These are phyloP conservation scores for Colletotrichum abscissum DNA, from an alignment of 2,329 filamentous ascomycete genomes.

Conservation along the genomic window DNA sequence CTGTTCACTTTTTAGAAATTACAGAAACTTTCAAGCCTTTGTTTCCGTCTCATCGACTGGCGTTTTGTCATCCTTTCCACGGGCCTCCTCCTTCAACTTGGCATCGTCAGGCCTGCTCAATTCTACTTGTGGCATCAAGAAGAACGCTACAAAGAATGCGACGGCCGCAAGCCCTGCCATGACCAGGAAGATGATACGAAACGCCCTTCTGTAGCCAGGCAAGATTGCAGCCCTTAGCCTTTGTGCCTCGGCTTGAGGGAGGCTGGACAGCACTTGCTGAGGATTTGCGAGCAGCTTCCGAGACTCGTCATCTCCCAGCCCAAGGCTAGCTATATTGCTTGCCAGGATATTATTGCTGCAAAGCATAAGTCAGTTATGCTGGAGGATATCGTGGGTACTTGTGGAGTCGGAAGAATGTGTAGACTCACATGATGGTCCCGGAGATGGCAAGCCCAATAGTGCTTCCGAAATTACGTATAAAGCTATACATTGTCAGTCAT, in stretches of 20 bases:
- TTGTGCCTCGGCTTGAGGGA: constrained; percentile 44
- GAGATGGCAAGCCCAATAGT: constrained; percentile 53
- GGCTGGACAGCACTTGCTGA: constrained; percentile 43
- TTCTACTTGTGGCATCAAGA: constrained; percentile 53
- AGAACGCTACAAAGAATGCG: constrained; percentile 50
- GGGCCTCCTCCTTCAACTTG: constrained; percentile 49
- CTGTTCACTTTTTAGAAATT: neutral
- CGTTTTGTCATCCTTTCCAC: constrained; percentile 21
- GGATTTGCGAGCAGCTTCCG: constrained; percentile 48
- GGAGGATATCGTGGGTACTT: neutral
- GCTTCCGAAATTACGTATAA: constrained; percentile 52
- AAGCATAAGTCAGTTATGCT: neutral
- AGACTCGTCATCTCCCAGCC: constrained; percentile 37
- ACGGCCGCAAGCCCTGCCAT: constrained; percentile 48
- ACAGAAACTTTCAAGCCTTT: neutral
- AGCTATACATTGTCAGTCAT: constrained; percentile 39
- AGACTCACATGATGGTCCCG: constrained; percentile 49
- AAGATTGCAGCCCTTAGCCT: constrained; percentile 45
- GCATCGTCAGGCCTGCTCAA: constrained; percentile 50
- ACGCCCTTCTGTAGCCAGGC: constrained; percentile 50
- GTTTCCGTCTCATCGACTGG: neutral
- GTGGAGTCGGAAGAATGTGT: neutral
- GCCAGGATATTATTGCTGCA: constrained; percentile 51
- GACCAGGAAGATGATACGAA: constrained; percentile 52
- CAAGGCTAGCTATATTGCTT: constrained; percentile 41